Evolutionary conservation across 441 rosid genomes (phyloP), one percentile per base, ranked within the genome.

Genomic region (Pelargonium australe): DNA sequence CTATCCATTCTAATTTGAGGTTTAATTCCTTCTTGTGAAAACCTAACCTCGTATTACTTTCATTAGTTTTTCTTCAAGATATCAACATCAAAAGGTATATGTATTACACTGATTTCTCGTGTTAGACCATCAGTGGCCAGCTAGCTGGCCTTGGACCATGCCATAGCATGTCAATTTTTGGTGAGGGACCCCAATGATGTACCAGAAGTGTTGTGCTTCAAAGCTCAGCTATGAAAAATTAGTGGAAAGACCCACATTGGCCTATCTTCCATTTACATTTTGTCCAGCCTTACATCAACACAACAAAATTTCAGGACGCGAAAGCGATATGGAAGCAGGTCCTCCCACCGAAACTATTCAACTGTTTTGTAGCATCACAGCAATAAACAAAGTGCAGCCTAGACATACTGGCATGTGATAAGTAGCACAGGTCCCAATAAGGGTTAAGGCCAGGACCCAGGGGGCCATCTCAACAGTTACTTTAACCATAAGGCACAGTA

Each of bases 61-160:
- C 63, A 57, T 17, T 57, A 17, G 63, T 57, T 31, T 2, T 57
- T 57, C 19, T 28, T 28, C 31, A 28, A 28, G 31, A 28, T 28
- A 28, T 28, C 4, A 28, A 28, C 31, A 28, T 28, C 31, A 57
- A 57, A 57, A 57, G 63, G 19, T 57, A 19, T 58, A 9, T 20
- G 31, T 58, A 19, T 28, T 58, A 58, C 31, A 28, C 63, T 58
- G 31, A 58, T 58, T 31, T 58, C 63, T 19, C 63, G 9, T 19
- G 63, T 58, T 58, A 58, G 63, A 58, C 23, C 63, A 58, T 19
- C 63, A 58, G 31, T 58, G 63, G 31, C 63, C 63, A 19, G 23
- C 63, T 58, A 58, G 63, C 63, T 20, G 31, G 31, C n/a, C 63
- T 58, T 0, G 13, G 28, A 12, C 23, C 63, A 58, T 58, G 63